Conservation (phyloP, 257 asterid genomes). For the Rubia yunnanensis region DNA sequence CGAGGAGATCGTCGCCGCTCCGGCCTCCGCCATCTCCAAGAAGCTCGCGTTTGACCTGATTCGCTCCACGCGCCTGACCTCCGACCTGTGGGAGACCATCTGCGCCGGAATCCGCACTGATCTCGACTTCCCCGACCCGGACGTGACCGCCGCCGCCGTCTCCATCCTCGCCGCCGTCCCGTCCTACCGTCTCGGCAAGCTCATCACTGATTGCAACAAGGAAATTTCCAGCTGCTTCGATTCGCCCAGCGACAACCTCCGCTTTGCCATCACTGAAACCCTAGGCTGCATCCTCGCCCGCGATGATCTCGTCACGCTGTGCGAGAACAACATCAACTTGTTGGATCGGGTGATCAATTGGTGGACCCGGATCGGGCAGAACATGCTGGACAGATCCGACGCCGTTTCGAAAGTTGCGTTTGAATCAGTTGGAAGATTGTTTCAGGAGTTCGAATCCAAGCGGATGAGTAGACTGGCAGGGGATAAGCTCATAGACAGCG, state of each 20-base stretch:
- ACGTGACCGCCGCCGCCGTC: constrained; percentile 83
- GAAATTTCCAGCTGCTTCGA: constrained; percentile 80
- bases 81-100: constrained; percentile 75
- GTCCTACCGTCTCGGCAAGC: constrained; percentile 64
- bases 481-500: constrained; percentile 83
- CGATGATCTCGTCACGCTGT: constrained; percentile 72
- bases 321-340: constrained; percentile 72
- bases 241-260: constrained; percentile 60
- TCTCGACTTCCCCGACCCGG: constrained; percentile 84
- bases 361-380: constrained; percentile 72
- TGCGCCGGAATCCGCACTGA: constrained; percentile 74
- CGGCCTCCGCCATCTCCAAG: constrained; percentile 83
- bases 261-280: constrained; percentile 76
- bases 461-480: constrained; percentile 90
- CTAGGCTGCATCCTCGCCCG: constrained; percentile 81
- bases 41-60: constrained; percentile 83
- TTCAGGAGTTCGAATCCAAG: constrained; percentile 84
- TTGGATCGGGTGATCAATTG: constrained; percentile 76
- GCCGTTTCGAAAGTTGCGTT: constrained; percentile 69
- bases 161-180: constrained; percentile 87
- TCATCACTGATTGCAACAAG: constrained; percentile 63
- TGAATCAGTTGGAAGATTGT: constrained; percentile 66
- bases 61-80: constrained; percentile 77
- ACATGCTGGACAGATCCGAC: constrained; percentile 80
- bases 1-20: constrained; percentile 88